phyloP scores from a whole-genome alignment of 2,329 filamentous ascomycete species.

The Aspergillus oerlinghausenensis region DNA sequence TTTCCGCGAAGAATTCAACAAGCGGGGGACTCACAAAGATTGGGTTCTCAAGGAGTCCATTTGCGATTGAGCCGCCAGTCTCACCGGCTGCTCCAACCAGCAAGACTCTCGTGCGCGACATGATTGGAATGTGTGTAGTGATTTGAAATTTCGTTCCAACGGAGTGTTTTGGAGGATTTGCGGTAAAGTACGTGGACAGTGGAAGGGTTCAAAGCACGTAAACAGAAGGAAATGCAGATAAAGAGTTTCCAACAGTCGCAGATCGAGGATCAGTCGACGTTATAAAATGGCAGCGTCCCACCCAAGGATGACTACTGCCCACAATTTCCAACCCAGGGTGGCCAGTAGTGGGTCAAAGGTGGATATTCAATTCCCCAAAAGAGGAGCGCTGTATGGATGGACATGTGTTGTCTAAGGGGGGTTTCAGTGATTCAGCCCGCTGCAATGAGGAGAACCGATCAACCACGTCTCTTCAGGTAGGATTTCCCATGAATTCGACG shows the following conservation, averaged over 20 bases:
- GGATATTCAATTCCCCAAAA: constrained; percentile 22
- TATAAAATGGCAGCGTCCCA: constrained; percentile 30
- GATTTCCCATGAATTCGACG: not conserved
- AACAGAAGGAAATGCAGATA: not conserved
- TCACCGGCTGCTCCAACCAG: constrained; percentile 38
- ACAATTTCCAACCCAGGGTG: constrained; percentile 29
- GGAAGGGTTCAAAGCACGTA: constrained; percentile 2
- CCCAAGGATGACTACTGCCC: constrained; percentile 28
- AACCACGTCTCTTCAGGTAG: not conserved
- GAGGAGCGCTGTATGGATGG: not conserved
- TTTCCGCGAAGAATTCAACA: not conserved
- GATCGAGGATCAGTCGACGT: constrained; percentile 26
- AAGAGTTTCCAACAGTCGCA: not conserved
- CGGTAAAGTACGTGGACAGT: not conserved
- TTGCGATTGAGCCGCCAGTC: constrained; percentile 37
- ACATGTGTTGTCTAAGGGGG: constrained; percentile 7
- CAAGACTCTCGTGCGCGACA: constrained; percentile 34
- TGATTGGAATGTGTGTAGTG: constrained; percentile 12
- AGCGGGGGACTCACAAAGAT: constrained; percentile 21
- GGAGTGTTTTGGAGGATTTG: not conserved
- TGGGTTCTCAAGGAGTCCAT: constrained; percentile 31
- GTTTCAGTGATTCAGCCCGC: not conserved
- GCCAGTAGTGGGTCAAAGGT: constrained; percentile 30
- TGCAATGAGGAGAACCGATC: not conserved
- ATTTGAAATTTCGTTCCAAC: not conserved